Evolutionary conservation across 2,329 filamentous ascomycete genomes (phyloP).

Genomic region (Diaporthe amygdali): DNA sequence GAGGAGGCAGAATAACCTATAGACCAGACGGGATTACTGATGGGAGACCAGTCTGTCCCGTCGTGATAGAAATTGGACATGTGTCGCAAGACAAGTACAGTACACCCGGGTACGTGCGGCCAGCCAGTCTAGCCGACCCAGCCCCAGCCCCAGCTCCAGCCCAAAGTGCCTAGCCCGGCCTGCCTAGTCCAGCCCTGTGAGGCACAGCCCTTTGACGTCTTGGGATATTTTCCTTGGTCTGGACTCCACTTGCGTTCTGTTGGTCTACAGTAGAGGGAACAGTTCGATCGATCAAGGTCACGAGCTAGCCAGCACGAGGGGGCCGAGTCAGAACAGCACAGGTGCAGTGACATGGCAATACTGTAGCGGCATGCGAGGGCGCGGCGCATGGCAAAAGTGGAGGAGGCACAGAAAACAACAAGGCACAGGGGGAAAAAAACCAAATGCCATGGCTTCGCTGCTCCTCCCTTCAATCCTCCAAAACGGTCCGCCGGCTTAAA

Average conservation of each 20-base stretch:
- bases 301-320: neutral
- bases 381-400: neutral
- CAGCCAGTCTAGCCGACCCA: neutral
- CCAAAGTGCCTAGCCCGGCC: neutral
- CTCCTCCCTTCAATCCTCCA: neutral
- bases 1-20: conserved; percentile 38
- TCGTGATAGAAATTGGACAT: neutral
- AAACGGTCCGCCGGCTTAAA: neutral
- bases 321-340: neutral
- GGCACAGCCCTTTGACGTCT: neutral
- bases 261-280: no score
- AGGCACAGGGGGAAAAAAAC: neutral
- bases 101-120: neutral
- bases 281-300: neutral
- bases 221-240: neutral
- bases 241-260: neutral
- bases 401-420: no score
- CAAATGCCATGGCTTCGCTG: no score
- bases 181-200: neutral
- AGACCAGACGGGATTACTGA: neutral
- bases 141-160: no score
- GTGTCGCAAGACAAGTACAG: neutral
- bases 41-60: neutral
- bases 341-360: conserved; percentile 4
- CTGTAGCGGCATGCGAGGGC: conserved; percentile 1